Evolutionary conservation across 1,139 yeast species (phyloP), one percentile per base, ranked within the genome.

Genomic region (Magnusiomyces sp.): DNA sequence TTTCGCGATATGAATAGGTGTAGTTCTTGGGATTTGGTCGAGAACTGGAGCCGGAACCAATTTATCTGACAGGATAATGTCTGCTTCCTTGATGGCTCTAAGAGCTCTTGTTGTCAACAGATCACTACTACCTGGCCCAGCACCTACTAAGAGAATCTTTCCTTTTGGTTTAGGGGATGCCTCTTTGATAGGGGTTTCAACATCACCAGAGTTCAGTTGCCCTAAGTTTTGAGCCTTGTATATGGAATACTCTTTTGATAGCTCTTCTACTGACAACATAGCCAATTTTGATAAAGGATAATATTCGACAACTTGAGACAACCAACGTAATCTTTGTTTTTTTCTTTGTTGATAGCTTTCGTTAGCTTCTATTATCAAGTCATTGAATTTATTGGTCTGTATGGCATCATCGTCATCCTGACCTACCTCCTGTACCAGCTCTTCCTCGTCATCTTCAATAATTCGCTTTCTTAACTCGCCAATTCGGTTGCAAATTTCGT

Each of bases 71-170:
- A 92, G 72, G 5, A 92, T 76, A 52, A 87, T 68, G 63, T 90
- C 97, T 0, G 97, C 97, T 0, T 79, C 70, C 55, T 83, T 76
- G 33, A 92, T 89, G 43, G 85, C 90, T 47, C 82, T 78, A 33
- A 87, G 64, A 0, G 98, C 98, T 5, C 95, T 96, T 1, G 87
- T 67, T 0, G 97, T 90, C 32, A 92, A 71, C 59, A 88, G 74
- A 1, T 89, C 81, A 0, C 85, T 79, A 1, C 94, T 80, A 0
- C 98, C 98, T 0, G 97, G 97, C 0, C 98, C 98, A 1, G 96
- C 77, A 0, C 98, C 98, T 14, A 90, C 89, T 31, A 92, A 71
- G 1, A 95, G 77, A 11, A 90, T 82, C 2, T 74, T 59, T 0
- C 94, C 95, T 43, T 59, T 62, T 39, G 27, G 59, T 20, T 41